Conservation (phyloP, 768 basidiomycete genomes). For the Leccinum longicurvipes region DNA sequence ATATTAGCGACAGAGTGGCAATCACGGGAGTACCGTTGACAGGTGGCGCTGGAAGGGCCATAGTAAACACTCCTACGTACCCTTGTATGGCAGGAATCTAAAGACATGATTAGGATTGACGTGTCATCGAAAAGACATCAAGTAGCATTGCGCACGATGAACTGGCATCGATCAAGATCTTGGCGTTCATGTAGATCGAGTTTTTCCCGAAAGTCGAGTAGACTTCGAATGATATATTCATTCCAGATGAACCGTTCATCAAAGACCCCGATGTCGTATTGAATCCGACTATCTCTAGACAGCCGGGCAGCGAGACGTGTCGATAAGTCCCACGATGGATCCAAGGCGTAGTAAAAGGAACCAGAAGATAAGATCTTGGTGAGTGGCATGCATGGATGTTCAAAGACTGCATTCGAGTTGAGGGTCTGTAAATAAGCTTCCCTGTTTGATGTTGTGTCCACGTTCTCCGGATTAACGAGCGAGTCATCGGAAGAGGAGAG, state of each 20-base stretch:
- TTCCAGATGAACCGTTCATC: slow-evolving; percentile 96
- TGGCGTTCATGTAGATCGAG: slow-evolving; percentile 65
- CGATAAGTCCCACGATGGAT: slow-evolving; percentile 86
- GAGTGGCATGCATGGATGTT: slow-evolving; percentile 88
- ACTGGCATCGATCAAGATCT: slow-evolving; percentile 80
- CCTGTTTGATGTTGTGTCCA: slow-evolving; percentile 43
- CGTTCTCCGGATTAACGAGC: slow-evolving; percentile 52
- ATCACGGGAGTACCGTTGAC: slow-evolving; percentile 68
- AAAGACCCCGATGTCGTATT: slow-evolving; percentile 55
- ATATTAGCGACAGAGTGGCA: slow-evolving; percentile 78
- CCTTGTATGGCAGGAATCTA: slow-evolving; percentile 93
- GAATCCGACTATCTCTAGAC: slow-evolving; percentile 42
- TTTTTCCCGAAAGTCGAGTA: slow-evolving; percentile 84
- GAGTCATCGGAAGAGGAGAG: slow-evolving; percentile 50
- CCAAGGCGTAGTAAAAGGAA: slow-evolving; percentile 88
- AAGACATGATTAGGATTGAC: slow-evolving; percentile 5
- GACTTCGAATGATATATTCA: slow-evolving; percentile 79
- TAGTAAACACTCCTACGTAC: slow-evolving; percentile 78
- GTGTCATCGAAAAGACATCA: slow-evolving; percentile 6
- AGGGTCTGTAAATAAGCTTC: slow-evolving; percentile 44
- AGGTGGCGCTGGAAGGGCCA: slow-evolving; percentile 74
- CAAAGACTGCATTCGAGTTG: slow-evolving; percentile 52
- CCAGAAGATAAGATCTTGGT: slow-evolving; percentile 90
- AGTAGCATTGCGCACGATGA: slow-evolving; percentile 57
- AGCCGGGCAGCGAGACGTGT: slow-evolving; percentile 74